phyloP scores from a whole-genome alignment of 345 rosid genomes.

The Nephelium lappaceum region DNA sequence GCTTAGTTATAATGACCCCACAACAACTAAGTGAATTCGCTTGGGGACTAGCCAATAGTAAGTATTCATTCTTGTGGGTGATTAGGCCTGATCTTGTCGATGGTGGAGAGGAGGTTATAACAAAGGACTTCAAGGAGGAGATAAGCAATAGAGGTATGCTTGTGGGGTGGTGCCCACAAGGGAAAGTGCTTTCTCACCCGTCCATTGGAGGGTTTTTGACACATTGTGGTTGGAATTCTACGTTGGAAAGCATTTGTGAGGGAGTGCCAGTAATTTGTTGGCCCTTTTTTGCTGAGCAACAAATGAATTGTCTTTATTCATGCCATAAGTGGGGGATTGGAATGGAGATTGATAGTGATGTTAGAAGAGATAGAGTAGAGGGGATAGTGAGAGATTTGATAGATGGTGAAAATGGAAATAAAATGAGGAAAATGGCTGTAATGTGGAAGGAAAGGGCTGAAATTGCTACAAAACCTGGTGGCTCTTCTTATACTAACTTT shows the following conservation, averaged over 20 bases:
- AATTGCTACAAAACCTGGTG: conserved; percentile 12
- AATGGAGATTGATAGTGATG: conserved; percentile 43
- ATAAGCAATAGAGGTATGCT: conserved; percentile 20
- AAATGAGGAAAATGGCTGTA: conserved; percentile 29
- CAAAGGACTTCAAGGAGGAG: conserved; percentile 14
- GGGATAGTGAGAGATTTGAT: conserved; percentile 35
- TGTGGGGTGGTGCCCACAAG: conserved; percentile 30
- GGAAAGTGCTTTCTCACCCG: conserved; percentile 25
- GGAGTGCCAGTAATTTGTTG: conserved; percentile 33
- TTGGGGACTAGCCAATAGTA: conserved; percentile 33
- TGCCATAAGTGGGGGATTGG: conserved; percentile 47
- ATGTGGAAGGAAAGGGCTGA: conserved; percentile 40
- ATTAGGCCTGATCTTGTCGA: conserved; percentile 25
- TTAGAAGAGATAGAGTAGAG: conserved; percentile 39
- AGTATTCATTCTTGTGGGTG: conserved; percentile 27
- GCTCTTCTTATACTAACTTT: conserved; percentile 25
- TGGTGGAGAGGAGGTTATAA: conserved; percentile 14
- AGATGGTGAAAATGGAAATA: conserved; percentile 35
- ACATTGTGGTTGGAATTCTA: conserved; percentile 36
- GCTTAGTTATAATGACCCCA: conserved; percentile 19
- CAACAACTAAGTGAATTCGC: conserved; percentile 31
- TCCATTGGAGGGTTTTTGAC: conserved; percentile 25
- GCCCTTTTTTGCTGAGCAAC: conserved; percentile 39
- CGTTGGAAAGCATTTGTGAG: conserved; percentile 25
- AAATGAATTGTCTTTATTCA: conserved; percentile 29